phyloP scores from a whole-genome alignment of 306 rosid genomes.

The Cucurbita pepo region DNA sequence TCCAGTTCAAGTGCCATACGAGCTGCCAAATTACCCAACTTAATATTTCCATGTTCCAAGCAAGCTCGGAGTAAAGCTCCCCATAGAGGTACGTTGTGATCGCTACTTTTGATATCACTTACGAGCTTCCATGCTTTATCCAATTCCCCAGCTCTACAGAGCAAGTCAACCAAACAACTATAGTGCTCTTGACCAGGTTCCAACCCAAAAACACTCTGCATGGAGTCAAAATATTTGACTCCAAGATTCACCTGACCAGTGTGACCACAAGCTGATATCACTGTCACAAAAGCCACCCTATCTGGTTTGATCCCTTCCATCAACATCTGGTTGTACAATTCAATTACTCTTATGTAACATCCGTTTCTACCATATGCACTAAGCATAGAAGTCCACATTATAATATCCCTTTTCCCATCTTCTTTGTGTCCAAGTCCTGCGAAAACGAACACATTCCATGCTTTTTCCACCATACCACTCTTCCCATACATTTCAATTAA shows the following conservation, averaged over 20 bases:
- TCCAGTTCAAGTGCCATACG: conserved; percentile 47
- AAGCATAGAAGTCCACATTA: conserved; percentile 69
- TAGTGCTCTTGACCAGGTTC: conserved; percentile 63
- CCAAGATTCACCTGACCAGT: conserved; percentile 59
- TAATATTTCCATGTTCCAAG: conserved; percentile 40
- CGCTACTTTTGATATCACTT: conserved; percentile 16
- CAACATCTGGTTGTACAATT: conserved; percentile 43
- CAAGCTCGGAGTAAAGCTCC: conserved; percentile 63
- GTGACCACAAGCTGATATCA: conserved; percentile 56
- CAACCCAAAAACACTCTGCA: conserved; percentile 39
- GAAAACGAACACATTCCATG: conserved; percentile 37
- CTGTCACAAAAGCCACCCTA: conserved; percentile 48
- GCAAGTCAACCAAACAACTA: conserved; percentile 56
- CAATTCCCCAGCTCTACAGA: conserved; percentile 69
- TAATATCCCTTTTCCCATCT: conserved; percentile 37
- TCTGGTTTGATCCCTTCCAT: conserved; percentile 50
- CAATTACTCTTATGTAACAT: conserved; percentile 31
- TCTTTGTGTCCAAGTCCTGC: conserved; percentile 25
- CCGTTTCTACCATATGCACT: conserved; percentile 63
- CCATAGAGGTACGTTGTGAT: conserved; percentile 40
- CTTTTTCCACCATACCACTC: conserved; percentile 49
- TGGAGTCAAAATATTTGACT: conserved; percentile 51
- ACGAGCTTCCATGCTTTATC: conserved; percentile 51
- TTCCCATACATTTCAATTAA: conserved; percentile 72
- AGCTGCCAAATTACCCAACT: conserved; percentile 55